These are phyloP conservation scores for Pelargonium myrrhifolium DNA, from an alignment of 441 rosid genomes.

Conservation along the genomic window DNA sequence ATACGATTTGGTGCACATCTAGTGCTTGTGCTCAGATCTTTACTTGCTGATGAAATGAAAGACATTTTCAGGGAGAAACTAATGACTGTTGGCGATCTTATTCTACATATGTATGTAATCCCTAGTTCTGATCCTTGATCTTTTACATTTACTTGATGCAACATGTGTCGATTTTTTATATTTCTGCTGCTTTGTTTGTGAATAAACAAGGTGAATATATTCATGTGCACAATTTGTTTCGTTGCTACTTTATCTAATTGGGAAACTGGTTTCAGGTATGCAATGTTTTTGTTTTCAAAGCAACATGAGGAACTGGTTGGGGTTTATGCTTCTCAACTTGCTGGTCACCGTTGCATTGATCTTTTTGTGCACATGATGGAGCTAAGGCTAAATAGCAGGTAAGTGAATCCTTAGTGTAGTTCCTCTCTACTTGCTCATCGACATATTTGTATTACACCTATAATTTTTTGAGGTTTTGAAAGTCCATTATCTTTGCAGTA, in stretches of 20 bases:
- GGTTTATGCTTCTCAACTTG: conserved; percentile 96
- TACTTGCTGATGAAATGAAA: conserved; percentile 65
- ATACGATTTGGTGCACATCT: conserved; percentile 91
- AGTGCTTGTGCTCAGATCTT: conserved; percentile 84
- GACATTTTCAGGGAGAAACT: conserved; percentile 79
- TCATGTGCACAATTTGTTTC: conserved; percentile 4
- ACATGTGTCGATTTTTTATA: no score
- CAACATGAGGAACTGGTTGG: conserved; percentile 96
- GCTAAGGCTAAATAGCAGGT: conserved; percentile 85
- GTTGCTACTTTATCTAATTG: conserved; percentile 18
- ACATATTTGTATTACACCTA: not conserved
- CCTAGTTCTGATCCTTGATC: conserved; percentile 3
- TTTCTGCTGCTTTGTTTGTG: no score
- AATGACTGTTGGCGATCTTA: conserved; percentile 82
- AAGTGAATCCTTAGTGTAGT: conserved; percentile 10
- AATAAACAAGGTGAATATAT: not conserved
- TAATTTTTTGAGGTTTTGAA: not conserved
- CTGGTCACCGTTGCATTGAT: conserved; percentile 82
- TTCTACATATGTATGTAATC: conserved; percentile 72
- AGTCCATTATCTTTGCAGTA: not conserved
- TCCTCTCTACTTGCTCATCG: no score
- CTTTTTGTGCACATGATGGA: conserved; percentile 99
- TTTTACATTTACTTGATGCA: not conserved
- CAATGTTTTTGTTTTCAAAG: conserved; percentile 88
- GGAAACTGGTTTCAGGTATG: conserved; percentile 59